Evolutionary conservation across 163 green algal genomes (phyloP).

Genomic region (Volvox carteri): DNA sequence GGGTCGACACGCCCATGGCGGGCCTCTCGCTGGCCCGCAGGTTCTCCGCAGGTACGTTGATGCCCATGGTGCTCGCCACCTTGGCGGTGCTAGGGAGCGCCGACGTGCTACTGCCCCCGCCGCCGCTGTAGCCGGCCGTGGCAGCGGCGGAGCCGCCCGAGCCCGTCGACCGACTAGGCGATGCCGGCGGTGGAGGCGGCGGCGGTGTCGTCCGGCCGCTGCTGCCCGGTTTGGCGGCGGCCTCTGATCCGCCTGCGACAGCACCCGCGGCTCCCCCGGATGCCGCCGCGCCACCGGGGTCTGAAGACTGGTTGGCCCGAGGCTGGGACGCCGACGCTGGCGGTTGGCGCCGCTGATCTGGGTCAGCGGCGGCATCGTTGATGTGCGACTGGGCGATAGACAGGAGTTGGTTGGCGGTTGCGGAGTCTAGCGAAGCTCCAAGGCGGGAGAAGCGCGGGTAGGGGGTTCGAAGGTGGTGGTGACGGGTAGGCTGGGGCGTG

Average conservation of each 20-base stretch:
- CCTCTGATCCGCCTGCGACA: not conserved
- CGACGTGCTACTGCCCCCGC: not conserved
- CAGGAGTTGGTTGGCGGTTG: slow-evolving; percentile 9
- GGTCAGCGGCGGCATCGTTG: not conserved
- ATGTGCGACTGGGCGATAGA: not conserved
- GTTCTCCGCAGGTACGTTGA: slow-evolving; percentile 31
- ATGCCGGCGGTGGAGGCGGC: not conserved
- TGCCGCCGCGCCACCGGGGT: too few relatives aligned
- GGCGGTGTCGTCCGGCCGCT: not conserved
- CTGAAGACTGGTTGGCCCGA: too few relatives aligned
- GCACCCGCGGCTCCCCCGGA: too few relatives aligned
- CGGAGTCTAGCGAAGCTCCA: slow-evolving; percentile 1
- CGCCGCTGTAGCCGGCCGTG: not conserved
- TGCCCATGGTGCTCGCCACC: slow-evolving; percentile 25
- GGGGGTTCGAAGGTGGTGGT: not conserved
- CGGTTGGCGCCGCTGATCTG: not conserved
- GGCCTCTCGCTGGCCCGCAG: slow-evolving; percentile 29
- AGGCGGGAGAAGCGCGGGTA: slow-evolving; percentile 40
- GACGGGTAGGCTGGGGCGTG: not conserved
- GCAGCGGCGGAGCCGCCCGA: not conserved
- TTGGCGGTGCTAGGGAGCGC: slow-evolving; percentile 16
- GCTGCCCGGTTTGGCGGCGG: not conserved
- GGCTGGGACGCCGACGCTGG: too few relatives aligned
- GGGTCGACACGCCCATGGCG: not conserved
- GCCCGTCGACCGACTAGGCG: not conserved